Percentiles rank a stretch among this genome's conserved stretches.
phyloP scores from a whole-genome alignment of 2,329 filamentous ascomycete species.

The Mollisiaceae sp. region DNA sequence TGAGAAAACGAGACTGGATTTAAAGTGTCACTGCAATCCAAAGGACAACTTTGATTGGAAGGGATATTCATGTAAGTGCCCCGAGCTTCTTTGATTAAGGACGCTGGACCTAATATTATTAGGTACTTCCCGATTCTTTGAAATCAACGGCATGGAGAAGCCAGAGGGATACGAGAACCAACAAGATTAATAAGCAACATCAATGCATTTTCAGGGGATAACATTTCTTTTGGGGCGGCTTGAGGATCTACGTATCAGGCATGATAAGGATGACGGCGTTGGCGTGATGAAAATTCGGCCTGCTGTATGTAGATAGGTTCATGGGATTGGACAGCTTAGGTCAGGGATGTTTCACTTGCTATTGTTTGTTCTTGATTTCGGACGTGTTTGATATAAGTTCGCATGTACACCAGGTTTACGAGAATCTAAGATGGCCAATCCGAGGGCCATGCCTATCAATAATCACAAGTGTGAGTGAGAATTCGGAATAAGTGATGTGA shows the following conservation, averaged over 20 bases:
- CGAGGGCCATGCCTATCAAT: background rate
- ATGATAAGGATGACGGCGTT: slow-evolving; percentile 26
- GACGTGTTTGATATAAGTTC: background rate
- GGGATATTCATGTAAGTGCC: slow-evolving; percentile 85
- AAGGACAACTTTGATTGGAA: slow-evolving; percentile 99
- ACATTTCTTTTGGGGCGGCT: slow-evolving; percentile 21
- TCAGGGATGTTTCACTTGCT: background rate
- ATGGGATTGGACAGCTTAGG: slow-evolving; percentile 13
- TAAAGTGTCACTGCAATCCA: slow-evolving; percentile 94
- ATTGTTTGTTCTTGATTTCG: background rate
- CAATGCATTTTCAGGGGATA: slow-evolving; percentile 19
- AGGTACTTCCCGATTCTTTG: slow-evolving; percentile 88
- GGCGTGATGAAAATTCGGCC: slow-evolving; percentile 10
- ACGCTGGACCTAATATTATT: slow-evolving; percentile 30
- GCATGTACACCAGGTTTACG: background rate
- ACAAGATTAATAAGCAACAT: slow-evolving; percentile 49
- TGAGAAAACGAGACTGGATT: slow-evolving; percentile 80
- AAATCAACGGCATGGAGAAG: slow-evolving; percentile 80
- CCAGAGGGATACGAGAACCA: slow-evolving; percentile 84
- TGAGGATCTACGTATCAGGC: slow-evolving; percentile 28
- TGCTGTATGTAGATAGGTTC: slow-evolving; percentile 12
- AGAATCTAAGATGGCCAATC: background rate
- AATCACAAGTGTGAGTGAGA: background rate
- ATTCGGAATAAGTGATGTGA: background rate
- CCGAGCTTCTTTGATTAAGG: background rate